Evolutionary conservation across 1,284 basidiomycete genomes (phyloP), one percentile per base, ranked within the genome.

Genomic region (Pyrrhoderma lamaoense): DNA sequence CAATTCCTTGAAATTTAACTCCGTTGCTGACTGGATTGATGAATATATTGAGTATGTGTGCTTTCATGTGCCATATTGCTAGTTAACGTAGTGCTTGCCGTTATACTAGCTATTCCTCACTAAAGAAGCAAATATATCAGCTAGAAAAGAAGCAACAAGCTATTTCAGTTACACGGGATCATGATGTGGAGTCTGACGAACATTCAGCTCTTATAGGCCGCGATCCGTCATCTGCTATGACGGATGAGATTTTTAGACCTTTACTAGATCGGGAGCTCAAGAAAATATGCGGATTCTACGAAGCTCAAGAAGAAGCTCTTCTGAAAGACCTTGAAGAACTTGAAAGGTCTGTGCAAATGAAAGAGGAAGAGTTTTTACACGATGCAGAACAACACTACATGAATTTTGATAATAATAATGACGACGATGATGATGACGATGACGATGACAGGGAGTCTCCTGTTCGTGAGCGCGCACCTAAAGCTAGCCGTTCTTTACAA

Each of bases 11-110:
- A 90, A 94, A 65, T 93, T 95, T 70, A 96, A 97, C 62, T 87
- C 90, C 19, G 89, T 94, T 38, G 77, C 92, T 1, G 93, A 97
- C 57, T 97, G 94, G 93, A 88, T 87, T 79, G 88, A 93, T 61
- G 82, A 93, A 58, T 97, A 97, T 64, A 86, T 98, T 56, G 79
- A 82, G 80, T 90, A 61, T 58, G 85, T 74, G 38, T 8, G 35
- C 21, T 14, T 46, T 54, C 19, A 40, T 9, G 31, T 2, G 4
- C 42, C 31, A 8, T 4, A 18, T 18, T 19, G 35, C 23, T 31
- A 5, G 5, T 31, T 31, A 54, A 49, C 47, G 47, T 19, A 1
- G 11, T 21, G 14, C 8, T 25, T 16, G 45, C 42, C 16, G 54
- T 37, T 36, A 42, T 13, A 34, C 37, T 58, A 85, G 90, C 42